Evolutionary conservation across 371 early-diverging fungal genomes (phyloP).

Genomic region (Mortierella sp.): DNA sequence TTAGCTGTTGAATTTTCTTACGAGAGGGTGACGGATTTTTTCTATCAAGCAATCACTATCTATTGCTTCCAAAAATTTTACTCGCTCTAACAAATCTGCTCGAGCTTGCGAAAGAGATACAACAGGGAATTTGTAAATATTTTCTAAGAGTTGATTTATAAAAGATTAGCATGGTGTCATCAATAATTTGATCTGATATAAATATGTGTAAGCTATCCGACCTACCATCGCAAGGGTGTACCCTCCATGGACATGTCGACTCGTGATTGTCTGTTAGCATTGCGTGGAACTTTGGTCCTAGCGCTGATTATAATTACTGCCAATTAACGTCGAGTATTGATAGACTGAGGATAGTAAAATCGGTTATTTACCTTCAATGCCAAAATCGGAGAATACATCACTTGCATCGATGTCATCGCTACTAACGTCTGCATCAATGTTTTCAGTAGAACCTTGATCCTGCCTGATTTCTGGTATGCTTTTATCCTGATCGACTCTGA

Average conservation of each 20-base stretch:
- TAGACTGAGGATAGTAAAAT: not conserved
- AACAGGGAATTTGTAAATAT: slow-evolving; percentile 49
- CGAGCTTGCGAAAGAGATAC: slow-evolving; percentile 35
- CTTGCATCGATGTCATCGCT: not conserved
- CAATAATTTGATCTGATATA: not conserved
- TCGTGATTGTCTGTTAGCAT: slow-evolving; percentile 45
- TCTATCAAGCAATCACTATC: slow-evolving; percentile 11
- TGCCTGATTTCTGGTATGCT: not conserved
- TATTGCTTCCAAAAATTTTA: slow-evolving; percentile 8
- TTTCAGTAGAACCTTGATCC: not conserved
- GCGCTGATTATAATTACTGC: slow-evolving; percentile 7
- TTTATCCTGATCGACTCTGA: slow-evolving; percentile 22
- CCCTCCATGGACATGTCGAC: slow-evolving; percentile 41
- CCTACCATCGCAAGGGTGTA: slow-evolving; percentile 54
- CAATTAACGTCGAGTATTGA: not conserved
- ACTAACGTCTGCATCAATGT: not conserved
- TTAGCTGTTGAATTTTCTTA: slow-evolving; percentile 8
- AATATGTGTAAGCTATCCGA: not conserved
- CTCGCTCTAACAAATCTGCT: slow-evolving; percentile 34
- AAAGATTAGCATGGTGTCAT: not conserved
- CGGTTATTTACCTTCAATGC: slow-evolving; percentile 25
- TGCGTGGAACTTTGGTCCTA: slow-evolving; percentile 46
- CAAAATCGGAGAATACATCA: slow-evolving; percentile 10
- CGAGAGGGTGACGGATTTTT: slow-evolving; percentile 40
- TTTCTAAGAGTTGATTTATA: slow-evolving; percentile 15